phyloP scores from a whole-genome alignment of 352 stramenopile species.

The Thraustotheca clavata region DNA sequence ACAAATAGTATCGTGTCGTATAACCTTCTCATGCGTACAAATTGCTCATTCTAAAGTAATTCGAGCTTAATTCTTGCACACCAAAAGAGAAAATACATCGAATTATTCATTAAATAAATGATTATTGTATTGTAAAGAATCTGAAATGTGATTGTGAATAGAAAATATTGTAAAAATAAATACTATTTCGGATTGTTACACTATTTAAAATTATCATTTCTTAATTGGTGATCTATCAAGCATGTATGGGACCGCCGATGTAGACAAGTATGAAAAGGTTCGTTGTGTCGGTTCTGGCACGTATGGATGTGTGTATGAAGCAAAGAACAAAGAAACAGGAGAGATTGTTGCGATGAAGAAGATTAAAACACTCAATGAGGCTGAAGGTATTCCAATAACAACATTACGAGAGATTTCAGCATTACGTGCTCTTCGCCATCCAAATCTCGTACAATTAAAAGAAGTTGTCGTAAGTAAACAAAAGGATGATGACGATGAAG shows the following conservation, averaged over 20 bases:
- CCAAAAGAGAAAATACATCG: too few relatives aligned
- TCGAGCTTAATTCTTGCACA: too few relatives aligned
- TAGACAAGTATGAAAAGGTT: conserved; percentile 83
- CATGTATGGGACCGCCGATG: conserved; percentile 45
- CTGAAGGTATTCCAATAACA: conserved; percentile 87
- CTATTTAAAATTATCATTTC: neutral
- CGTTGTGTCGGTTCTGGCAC: conserved; percentile 82
- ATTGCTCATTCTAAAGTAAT: too few relatives aligned
- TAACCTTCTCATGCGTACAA: too few relatives aligned
- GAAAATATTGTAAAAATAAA: too few relatives aligned
- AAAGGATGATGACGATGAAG: conserved; percentile 73
- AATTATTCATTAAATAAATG: too few relatives aligned
- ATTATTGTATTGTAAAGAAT: too few relatives aligned
- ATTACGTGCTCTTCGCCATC: conserved; percentile 92
- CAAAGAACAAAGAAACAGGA: conserved; percentile 72
- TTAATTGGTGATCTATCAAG: neutral
- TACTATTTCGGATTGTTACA: too few relatives aligned
- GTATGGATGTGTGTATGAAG: conserved; percentile 85
- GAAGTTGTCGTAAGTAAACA: conserved; percentile 90
- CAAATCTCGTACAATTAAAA: conserved; percentile 93
- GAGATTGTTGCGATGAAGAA: conserved; percentile 88
- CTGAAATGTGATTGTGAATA: too few relatives aligned
- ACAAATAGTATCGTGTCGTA: too few relatives aligned
- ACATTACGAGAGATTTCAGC: conserved; percentile 98
- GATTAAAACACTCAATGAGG: conserved; percentile 85